Evolutionary conservation across 1,139 yeast genomes (phyloP).

Genomic region (Suhomyces terraborum): DNA sequence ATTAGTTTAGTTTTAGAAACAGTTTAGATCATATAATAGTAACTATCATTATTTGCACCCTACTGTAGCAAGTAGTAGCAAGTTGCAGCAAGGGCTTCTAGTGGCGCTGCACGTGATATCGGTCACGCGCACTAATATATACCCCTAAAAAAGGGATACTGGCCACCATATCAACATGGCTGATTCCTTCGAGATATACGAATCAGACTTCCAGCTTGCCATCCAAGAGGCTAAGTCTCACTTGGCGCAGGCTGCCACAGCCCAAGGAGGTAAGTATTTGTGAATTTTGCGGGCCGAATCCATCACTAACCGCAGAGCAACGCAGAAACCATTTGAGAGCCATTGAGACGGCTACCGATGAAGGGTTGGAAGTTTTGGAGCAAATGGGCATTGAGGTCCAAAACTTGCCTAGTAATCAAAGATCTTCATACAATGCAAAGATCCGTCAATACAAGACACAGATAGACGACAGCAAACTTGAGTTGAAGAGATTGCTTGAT

Average conservation of each 20-base stretch:
- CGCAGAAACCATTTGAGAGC: constrained; percentile 55
- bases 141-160: constrained; percentile 5
- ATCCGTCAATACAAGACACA: constrained; percentile 68
- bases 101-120: not conserved
- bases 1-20: constrained; percentile 1
- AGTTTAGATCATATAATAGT: not conserved
- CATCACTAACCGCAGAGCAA: constrained; percentile 13
- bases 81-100: no score
- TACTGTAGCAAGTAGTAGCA: not conserved
- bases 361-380: constrained; percentile 75
- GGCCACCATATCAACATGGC: constrained; percentile 37
- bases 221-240: constrained; percentile 70
- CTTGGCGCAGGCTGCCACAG: constrained; percentile 56
- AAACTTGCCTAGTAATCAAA: constrained; percentile 68
- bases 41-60: not conserved
- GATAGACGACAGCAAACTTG: constrained; percentile 57
- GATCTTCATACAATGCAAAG: constrained; percentile 69
- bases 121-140: not conserved
- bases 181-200: constrained; percentile 68
- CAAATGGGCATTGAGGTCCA: constrained; percentile 82
- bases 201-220: constrained; percentile 72
- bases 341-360: constrained; percentile 71
- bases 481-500: constrained; percentile 54
- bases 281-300: not conserved
- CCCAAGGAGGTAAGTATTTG: constrained; percentile 50